Percentiles rank a stretch among this genome's conserved stretches.
Evolutionary conservation across 1,139 yeast genomes (phyloP).

Genomic region (Wickerhamomyces sp.): DNA sequence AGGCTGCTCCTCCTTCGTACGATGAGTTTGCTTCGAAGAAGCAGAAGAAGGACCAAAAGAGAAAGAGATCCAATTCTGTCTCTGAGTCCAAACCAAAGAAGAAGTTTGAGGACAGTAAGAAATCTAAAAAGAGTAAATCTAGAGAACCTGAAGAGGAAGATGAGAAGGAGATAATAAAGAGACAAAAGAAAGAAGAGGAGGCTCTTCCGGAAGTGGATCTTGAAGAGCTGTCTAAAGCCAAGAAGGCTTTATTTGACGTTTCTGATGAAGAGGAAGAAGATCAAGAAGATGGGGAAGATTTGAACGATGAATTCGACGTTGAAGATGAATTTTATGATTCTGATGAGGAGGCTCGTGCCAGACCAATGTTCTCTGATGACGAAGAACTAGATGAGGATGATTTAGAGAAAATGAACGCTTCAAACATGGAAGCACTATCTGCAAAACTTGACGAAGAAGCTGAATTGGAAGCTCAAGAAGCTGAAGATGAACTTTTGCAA

Average conservation of each 20-base stretch:
- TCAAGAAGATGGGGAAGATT: conserved; percentile 36
- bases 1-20: conserved; percentile 80
- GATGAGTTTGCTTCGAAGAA: conserved; percentile 73
- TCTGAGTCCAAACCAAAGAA: conserved; percentile 20
- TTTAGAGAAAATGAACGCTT: conserved; percentile 72
- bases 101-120: conserved; percentile 23
- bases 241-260: conserved; percentile 74
- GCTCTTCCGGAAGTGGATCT: conserved; percentile 58
- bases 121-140: conserved; percentile 23
- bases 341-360: conserved; percentile 48
- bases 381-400: conserved; percentile 69
- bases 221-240: conserved; percentile 59
- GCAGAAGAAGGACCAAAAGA: conserved; percentile 34
- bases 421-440: conserved; percentile 82
- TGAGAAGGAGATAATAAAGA: conserved; percentile 25
- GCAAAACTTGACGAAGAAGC: conserved; percentile 67
- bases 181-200: conserved; percentile 37
- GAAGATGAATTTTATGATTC: conserved; percentile 49
- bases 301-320: conserved; percentile 53
- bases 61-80: conserved; percentile 27
- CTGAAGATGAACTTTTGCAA: conserved; percentile 66
- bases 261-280: conserved; percentile 48
- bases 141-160: conserved; percentile 25
- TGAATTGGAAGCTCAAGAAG: conserved; percentile 69
- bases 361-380: conserved; percentile 83